These are phyloP conservation scores for Aurinia saxatilis DNA, from an alignment of 345 rosid genomes.

Conservation along the genomic window DNA sequence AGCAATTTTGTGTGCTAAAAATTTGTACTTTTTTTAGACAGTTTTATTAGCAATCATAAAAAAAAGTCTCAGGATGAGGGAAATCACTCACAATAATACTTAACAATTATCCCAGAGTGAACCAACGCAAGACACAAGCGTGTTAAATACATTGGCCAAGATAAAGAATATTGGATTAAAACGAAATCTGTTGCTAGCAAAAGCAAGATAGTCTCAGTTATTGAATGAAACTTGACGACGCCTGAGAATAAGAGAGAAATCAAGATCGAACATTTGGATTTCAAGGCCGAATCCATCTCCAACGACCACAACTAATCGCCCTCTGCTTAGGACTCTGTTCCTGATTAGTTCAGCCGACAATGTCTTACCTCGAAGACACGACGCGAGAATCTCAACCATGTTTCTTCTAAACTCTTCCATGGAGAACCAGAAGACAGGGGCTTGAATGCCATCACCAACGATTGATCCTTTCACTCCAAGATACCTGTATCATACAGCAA, in stretches of 20 bases:
- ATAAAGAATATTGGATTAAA: too few species aligned
- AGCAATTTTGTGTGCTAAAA: too few species aligned
- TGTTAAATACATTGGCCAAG: too few species aligned
- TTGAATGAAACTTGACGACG: slow-evolving; percentile 8
- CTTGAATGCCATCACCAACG: slow-evolving; percentile 18
- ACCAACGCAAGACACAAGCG: too few species aligned
- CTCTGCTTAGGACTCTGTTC: slow-evolving; percentile 16
- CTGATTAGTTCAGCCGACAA: slow-evolving; percentile 4
- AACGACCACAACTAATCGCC: slow-evolving; percentile 19
- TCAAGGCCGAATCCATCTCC: slow-evolving; percentile 21
- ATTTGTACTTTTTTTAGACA: too few species aligned
- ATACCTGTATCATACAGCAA: slow-evolving; percentile 2
- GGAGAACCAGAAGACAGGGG: slow-evolving; percentile 14
- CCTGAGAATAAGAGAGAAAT: slow-evolving; percentile 13
- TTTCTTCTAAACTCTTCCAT: slow-evolving; percentile 7
- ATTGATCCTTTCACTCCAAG: slow-evolving; percentile 22
- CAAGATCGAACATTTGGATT: slow-evolving; percentile 17
- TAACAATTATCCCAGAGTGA: too few species aligned
- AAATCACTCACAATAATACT: too few species aligned
- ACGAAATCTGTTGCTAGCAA: too few species aligned
- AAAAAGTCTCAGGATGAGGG: too few species aligned
- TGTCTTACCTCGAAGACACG: slow-evolving; percentile 14
- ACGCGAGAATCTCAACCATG: slow-evolving; percentile 15
- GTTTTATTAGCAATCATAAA: too few species aligned
- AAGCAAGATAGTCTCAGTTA: too few species aligned